Evolutionary conservation across 2,329 filamentous ascomycete species (phyloP), one percentile per base, ranked within the genome.

Genomic region (Beauveria scarabaeidicola): DNA sequence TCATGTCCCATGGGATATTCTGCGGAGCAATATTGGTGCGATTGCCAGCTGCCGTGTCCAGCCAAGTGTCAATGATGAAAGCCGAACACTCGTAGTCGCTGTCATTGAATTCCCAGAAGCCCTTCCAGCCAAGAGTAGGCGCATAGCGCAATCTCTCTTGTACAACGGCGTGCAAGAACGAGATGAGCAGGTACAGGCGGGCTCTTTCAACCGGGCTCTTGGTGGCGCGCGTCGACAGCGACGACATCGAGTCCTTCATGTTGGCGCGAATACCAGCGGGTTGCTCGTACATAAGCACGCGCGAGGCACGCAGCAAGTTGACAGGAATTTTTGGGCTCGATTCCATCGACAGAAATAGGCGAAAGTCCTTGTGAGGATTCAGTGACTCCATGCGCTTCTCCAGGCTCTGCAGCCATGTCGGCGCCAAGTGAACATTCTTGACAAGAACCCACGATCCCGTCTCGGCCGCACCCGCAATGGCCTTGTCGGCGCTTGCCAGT

Each of bases 51-150:
- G 90, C 85, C 5, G 80, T 80, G 66, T 97, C 91, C 63, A 97
- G 81, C 94, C 94, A 99, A 36, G 88, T 90, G 70, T 99, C 94
- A 66, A 97, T 91, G 65, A 99, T 95, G 73, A 90, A 94, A 58
- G 91, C 90, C 50, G 90, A 96, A 76, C 94, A 99, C 81, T 99
- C 93, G 74, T 97, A 97, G 75, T 99, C 94, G 67, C 92, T 96
- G 74, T 99, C 95, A 71, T 99, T 99, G 74, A 99, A 99, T 75
- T 99, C 95, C 94, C 95, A 99, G 81, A 97, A 96, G 58, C 91
- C 91, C 78, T 96, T 97, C 94, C 94, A 99, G 62, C 94, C 94
- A 59, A 99, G 79, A 60, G 83, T 93, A 0, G 94, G 95, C 25
- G 93, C 92, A 72, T 99, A 99, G 63, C 94, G 88, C 63, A 99